These are phyloP conservation scores for Erythrophleum fordii DNA, from an alignment of 306 rosid species.

Conservation along the genomic window DNA sequence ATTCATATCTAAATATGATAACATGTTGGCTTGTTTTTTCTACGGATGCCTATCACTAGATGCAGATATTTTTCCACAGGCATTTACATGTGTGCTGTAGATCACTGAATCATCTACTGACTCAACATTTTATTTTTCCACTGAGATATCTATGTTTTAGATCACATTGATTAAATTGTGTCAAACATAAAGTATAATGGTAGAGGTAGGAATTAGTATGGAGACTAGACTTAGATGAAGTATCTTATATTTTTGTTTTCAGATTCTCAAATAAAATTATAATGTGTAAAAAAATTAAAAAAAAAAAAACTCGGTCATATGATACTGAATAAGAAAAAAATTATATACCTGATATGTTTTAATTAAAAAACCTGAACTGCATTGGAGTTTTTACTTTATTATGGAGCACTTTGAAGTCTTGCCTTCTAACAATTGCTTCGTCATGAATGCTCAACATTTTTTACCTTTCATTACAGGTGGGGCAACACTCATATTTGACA, in stretches of 20 bases:
- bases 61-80: neutral
- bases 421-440: neutral
- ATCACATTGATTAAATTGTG: neutral
- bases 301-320: no score
- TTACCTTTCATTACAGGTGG: slow-evolving; percentile 64
- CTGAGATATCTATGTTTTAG: neutral
- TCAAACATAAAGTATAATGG: no score
- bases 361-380: neutral
- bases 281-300: no score
- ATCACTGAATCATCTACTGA: neutral
- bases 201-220: neutral
- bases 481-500: slow-evolving; percentile 88
- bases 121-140: neutral
- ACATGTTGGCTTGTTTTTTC: neutral
- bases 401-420: no score
- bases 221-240: no score
- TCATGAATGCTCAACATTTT: neutral
- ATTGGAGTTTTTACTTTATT: neutral
- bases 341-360: neutral
- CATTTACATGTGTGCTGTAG: neutral
- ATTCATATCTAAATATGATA: no score
- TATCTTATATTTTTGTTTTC: no score
- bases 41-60: neutral
- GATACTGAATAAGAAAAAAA: no score
- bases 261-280: no score